Conservation (phyloP, 495 filamentous ascomycete genomes). For the Aspergillus egyptiacus region DNA sequence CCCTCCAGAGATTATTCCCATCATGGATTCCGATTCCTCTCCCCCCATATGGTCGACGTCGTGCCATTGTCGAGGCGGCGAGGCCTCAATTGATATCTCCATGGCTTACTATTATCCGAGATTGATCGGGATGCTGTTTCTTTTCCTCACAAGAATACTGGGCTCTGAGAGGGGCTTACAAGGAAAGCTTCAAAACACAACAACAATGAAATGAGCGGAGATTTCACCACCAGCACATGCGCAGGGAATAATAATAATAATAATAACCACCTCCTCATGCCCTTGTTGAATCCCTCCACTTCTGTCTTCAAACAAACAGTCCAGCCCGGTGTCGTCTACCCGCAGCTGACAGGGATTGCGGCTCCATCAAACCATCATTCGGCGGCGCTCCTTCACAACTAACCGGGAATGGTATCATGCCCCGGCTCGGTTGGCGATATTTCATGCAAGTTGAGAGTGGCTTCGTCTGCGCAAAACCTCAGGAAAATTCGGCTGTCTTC, state of each 20-base stretch:
- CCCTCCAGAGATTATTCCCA: too few relatives aligned
- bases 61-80: neutral
- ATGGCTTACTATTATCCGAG: neutral
- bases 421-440: neutral
- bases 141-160: too few relatives aligned
- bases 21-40: too few relatives aligned
- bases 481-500: slow-evolving; percentile 7
- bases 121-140: neutral
- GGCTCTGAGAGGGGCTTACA: too few relatives aligned
- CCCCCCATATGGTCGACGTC: neutral
- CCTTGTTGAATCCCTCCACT: too few relatives aligned
- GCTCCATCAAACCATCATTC: slow-evolving; percentile 3
- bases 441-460: too few relatives aligned
- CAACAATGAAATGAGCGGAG: neutral
- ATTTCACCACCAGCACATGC: too few relatives aligned
- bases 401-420: slow-evolving; percentile 6
- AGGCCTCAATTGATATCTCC: neutral
- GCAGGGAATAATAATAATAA: neutral
- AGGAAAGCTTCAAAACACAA: too few relatives aligned
- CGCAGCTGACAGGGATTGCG: slow-evolving; percentile 7
- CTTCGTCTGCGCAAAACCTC: slow-evolving; percentile 1
- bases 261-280: too few relatives aligned
- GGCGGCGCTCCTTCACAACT: neutral
- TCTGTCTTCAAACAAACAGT: too few relatives aligned
- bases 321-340: slow-evolving; percentile 1